Evolutionary conservation across 2,329 filamentous ascomycete species (phyloP).

Genomic region (Stagonosporopsis rhizophila): DNA sequence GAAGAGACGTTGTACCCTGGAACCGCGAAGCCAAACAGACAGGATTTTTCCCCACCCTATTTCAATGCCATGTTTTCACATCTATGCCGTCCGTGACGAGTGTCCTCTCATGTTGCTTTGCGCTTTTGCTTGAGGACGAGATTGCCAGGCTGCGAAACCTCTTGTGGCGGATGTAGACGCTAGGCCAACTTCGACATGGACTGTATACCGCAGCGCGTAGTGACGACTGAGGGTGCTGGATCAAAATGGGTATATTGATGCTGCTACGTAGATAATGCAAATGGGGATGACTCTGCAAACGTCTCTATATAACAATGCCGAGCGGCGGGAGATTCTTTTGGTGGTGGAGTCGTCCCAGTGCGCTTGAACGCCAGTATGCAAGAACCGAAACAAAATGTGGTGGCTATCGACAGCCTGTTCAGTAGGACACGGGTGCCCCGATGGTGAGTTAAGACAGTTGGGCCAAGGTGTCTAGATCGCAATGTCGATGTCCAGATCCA

Average conservation of each 20-base stretch:
- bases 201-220: too few relatives aligned
- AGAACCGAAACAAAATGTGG: background rate
- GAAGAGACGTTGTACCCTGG: too few relatives aligned
- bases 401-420: background rate
- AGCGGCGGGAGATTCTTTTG: background rate
- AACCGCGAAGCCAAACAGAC: too few relatives aligned
- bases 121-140: background rate
- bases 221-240: background rate
- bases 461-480: conserved; percentile 66
- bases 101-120: background rate
- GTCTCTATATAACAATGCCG: background rate
- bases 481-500: conserved; percentile 92
- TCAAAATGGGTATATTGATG: conserved; percentile 10
- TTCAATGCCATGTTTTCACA: too few relatives aligned
- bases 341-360: background rate
- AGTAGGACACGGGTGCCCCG: background rate
- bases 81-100: too few relatives aligned
- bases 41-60: too few relatives aligned
- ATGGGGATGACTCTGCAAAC: background rate
- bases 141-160: background rate
- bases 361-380: conserved; percentile 12
- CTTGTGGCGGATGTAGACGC: too few relatives aligned
- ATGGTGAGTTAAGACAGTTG: too few relatives aligned
- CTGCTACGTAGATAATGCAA: background rate
- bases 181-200: too few relatives aligned